These are phyloP conservation scores for Conticribra weissflogii DNA, from an alignment of 108 stramenopile genomes.

Conservation along the genomic window DNA sequence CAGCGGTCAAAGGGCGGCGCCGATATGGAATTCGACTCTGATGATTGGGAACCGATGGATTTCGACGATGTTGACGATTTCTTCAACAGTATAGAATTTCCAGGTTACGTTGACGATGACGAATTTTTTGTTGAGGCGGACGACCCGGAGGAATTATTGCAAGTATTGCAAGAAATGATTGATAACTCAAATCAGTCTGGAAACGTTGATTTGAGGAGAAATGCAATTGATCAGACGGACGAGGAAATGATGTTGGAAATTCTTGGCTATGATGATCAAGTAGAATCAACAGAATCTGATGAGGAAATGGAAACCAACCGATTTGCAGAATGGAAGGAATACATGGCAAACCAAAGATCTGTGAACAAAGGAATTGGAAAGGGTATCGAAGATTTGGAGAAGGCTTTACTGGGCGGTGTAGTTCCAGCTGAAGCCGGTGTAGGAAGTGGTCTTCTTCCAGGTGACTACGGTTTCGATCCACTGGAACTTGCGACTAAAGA, in stretches of 20 bases:
- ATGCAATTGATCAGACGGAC: constrained; percentile 32
- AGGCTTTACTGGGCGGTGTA: constrained; percentile 62
- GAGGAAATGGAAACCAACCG: constrained; percentile 4
- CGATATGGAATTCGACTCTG: constrained; percentile 16
- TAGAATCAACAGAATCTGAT: constrained; percentile 19
- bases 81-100: constrained; percentile 21
- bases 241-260: constrained; percentile 49
- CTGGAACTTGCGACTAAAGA: constrained; percentile 69
- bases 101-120: constrained; percentile 21
- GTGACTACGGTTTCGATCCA: constrained; percentile 91
- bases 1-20: constrained; percentile 1
- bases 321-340: constrained; percentile 15
- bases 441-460: constrained; percentile 74
- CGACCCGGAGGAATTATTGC: constrained; percentile 23
- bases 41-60: constrained; percentile 39
- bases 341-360: constrained; percentile 11
- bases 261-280: constrained; percentile 34
- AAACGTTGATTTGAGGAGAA: not conserved
- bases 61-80: constrained; percentile 45
- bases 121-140: constrained; percentile 25
- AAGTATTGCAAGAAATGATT: constrained; percentile 28
- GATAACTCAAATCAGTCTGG: constrained; percentile 2
- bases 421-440: constrained; percentile 76
- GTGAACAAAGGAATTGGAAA: constrained; percentile 19
- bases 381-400: constrained; percentile 75